These are phyloP conservation scores for Stemphylium vesicarium DNA, from an alignment of 2,329 filamentous ascomycete genomes.

Conservation along the genomic window DNA sequence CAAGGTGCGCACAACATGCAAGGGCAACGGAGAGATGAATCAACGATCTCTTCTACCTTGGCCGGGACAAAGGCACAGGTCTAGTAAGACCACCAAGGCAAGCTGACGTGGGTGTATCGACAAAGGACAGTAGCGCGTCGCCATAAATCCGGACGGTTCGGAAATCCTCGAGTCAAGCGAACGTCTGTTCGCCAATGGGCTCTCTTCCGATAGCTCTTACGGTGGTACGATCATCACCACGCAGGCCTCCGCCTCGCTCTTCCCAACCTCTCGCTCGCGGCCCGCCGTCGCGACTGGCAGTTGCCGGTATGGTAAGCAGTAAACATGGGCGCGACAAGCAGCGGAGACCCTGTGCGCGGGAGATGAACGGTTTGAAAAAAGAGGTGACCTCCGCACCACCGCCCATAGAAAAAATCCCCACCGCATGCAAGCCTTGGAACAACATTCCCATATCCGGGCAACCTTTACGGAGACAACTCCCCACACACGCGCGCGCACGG, in stretches of 20 bases:
- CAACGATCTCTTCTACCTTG: neutral
- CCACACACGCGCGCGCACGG: slow-evolving; percentile 2
- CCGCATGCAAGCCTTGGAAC: neutral
- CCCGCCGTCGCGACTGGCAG: slow-evolving; percentile 9
- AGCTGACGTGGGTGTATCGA: neutral
- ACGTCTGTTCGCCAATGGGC: slow-evolving; percentile 9
- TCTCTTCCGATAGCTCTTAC: slow-evolving; percentile 7
- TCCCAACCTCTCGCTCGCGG: slow-evolving; percentile 3
- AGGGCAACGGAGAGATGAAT: neutral
- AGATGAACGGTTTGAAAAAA: slow-evolving; percentile 1
- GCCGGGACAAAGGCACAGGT: neutral
- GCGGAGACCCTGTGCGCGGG: slow-evolving; percentile 6
- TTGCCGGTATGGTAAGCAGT: slow-evolving; percentile 1
- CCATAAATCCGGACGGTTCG: neutral
- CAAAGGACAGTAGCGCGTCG: slow-evolving; percentile 1
- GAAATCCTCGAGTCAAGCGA: slow-evolving; percentile 1
- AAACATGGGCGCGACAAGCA: slow-evolving; percentile 8
- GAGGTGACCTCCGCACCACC: neutral
- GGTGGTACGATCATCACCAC: slow-evolving; percentile 4
- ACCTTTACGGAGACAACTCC: slow-evolving; percentile 7
- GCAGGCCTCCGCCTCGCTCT: slow-evolving; percentile 8
- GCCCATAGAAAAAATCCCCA: neutral
- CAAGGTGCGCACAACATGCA: too few species aligned
- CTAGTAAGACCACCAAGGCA: neutral
- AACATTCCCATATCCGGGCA: slow-evolving; percentile 15